Conservation (phyloP, 2,329 filamentous ascomycete species). For the Sporothrix curviconia region DNA sequence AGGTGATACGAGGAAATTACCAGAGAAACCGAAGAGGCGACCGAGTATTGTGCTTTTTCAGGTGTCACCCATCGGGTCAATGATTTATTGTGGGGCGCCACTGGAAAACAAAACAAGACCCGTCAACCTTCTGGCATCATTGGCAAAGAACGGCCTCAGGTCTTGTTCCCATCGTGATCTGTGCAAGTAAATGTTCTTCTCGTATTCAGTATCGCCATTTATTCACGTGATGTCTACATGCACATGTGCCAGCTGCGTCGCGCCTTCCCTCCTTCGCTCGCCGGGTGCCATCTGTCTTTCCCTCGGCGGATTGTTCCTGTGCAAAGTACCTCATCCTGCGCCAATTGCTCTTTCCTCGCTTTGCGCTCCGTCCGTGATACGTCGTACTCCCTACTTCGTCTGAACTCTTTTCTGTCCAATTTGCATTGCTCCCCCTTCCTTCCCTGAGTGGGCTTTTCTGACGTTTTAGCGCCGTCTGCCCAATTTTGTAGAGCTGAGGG, state of each 20-base stretch:
- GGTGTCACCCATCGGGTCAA: too few species aligned
- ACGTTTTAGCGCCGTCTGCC: not conserved
- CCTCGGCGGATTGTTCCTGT: not conserved
- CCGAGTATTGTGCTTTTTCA: not conserved
- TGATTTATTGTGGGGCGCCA: too few species aligned
- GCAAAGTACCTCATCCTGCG: too few species aligned
- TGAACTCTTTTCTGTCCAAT: slow-evolving; percentile 2
- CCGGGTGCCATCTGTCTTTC: not conserved
- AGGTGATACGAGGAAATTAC: not conserved
- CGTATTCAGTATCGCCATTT: too few species aligned
- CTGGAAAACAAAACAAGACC: too few species aligned
- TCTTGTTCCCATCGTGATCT: too few species aligned
- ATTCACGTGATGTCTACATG: too few species aligned
- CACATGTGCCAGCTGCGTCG: too few species aligned
- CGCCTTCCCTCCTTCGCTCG: not conserved
- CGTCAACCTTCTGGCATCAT: too few species aligned
- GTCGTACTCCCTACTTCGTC: not conserved
- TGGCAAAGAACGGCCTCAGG: too few species aligned
- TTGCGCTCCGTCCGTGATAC: not conserved
- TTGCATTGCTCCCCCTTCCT: not conserved
- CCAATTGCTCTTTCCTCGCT: not conserved
- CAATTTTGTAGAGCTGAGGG: slow-evolving; percentile 9
- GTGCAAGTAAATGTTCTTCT: too few species aligned
- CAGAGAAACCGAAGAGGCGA: too few species aligned
- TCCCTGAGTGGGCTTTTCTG: not conserved